These are phyloP conservation scores for Globisporangium iwayamae DNA, from an alignment of 352 stramenopile species.

Conservation along the genomic window DNA sequence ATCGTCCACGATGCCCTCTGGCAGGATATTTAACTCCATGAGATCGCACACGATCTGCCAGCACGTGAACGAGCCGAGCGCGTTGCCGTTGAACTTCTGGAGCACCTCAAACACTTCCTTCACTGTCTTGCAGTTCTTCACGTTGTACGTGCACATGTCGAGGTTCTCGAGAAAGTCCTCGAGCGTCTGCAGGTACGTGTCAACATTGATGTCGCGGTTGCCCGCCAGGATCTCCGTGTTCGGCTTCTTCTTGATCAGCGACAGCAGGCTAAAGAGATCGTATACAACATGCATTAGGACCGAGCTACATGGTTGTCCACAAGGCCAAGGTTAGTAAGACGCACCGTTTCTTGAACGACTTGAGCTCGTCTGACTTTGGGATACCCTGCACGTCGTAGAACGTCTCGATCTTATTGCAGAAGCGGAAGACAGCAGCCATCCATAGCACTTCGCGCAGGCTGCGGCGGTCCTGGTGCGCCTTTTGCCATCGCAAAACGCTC, in stretches of 20 bases:
- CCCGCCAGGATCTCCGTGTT: conserved; percentile 48
- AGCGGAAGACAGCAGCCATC: conserved; percentile 79
- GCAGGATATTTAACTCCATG: conserved; percentile 71
- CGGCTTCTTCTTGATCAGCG: conserved; percentile 52
- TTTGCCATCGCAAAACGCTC: conserved; percentile 72
- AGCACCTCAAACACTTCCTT: conserved; percentile 63
- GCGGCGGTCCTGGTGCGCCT: conserved; percentile 61
- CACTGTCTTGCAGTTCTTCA: conserved; percentile 47
- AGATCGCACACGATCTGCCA: conserved; percentile 82
- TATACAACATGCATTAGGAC: neutral
- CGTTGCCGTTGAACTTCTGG: conserved; percentile 62
- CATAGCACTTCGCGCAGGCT: conserved; percentile 74
- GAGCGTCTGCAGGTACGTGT: conserved; percentile 58
- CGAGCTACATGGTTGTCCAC: too few species aligned
- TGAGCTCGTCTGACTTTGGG: conserved; percentile 65
- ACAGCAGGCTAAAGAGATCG: conserved; percentile 28
- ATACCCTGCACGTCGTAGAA: conserved; percentile 79
- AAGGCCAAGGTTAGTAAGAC: conserved; percentile 2
- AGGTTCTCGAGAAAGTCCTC: conserved; percentile 65
- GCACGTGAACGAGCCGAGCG: conserved; percentile 82
- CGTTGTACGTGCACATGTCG: conserved; percentile 48
- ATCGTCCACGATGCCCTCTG: conserved; percentile 44
- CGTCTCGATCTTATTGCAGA: conserved; percentile 80
- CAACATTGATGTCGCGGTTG: conserved; percentile 53
- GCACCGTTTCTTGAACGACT: conserved; percentile 64